Evolutionary conservation across 208 protist species (phyloP).

Genomic region (Leishmania guyanensis): DNA sequence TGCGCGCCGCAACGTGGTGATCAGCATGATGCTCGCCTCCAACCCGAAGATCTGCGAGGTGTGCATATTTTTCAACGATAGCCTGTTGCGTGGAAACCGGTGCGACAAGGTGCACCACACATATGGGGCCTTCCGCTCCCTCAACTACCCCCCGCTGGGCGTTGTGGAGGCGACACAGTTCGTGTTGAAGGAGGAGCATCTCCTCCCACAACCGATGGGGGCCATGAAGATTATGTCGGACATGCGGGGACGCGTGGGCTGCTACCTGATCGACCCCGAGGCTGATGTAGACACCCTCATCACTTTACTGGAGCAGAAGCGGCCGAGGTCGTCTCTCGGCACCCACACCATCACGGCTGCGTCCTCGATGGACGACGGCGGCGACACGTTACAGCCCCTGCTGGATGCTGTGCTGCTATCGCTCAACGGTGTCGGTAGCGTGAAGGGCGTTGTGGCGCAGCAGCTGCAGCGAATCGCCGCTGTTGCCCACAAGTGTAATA

Average conservation of each 20-base stretch:
- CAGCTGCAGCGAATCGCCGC: slow-evolving; percentile 42
- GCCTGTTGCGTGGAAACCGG: slow-evolving; percentile 93
- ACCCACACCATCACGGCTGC: background rate
- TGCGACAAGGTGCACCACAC: slow-evolving; percentile 83
- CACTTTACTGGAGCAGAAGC: slow-evolving; percentile 32
- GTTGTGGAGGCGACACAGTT: slow-evolving; percentile 79
- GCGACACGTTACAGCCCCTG: slow-evolving; percentile 18
- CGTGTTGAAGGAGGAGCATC: slow-evolving; percentile 41
- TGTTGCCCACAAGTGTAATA: slow-evolving; percentile 22
- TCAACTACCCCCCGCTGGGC: slow-evolving; percentile 90
- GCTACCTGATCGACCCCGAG: slow-evolving; percentile 52
- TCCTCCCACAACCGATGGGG: slow-evolving; percentile 58
- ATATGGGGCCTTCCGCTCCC: slow-evolving; percentile 89
- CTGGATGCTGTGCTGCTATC: slow-evolving; percentile 59
- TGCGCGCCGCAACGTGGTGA: slow-evolving; percentile 80
- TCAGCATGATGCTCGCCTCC: slow-evolving; percentile 87
- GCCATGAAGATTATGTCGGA: slow-evolving; percentile 53
- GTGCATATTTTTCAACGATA: slow-evolving; percentile 95
- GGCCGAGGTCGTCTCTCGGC: background rate
- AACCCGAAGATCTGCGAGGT: slow-evolving; percentile 92
- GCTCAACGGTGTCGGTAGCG: slow-evolving; percentile 51
- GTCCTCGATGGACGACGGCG: background rate
- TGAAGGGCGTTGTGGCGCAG: slow-evolving; percentile 20
- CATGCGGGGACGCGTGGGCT: slow-evolving; percentile 49
- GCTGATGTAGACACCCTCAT: slow-evolving; percentile 50